Conservation (phyloP, 2,329 filamentous ascomycete species). For the Alternaria solani region DNA sequence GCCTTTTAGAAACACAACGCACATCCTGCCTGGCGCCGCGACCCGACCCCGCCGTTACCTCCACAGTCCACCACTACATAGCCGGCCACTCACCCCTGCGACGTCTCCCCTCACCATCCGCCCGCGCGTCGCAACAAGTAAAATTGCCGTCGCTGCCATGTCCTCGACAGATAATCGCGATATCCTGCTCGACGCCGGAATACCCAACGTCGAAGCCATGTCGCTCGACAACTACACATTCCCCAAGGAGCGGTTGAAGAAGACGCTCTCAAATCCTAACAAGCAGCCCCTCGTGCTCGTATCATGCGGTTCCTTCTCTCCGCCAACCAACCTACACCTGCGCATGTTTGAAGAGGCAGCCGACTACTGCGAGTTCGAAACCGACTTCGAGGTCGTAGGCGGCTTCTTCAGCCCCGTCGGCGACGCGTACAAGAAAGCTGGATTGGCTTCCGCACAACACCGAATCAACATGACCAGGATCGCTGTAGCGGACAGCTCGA, state of each 20-base stretch:
- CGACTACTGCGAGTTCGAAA: slow-evolving; percentile 75
- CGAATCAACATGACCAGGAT: slow-evolving; percentile 87
- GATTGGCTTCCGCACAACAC: slow-evolving; percentile 75
- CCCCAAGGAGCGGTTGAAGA: slow-evolving; percentile 67
- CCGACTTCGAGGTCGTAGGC: slow-evolving; percentile 82
- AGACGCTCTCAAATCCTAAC: slow-evolving; percentile 62
- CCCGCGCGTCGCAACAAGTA: slow-evolving; percentile 5
- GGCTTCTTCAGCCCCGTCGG: slow-evolving; percentile 84
- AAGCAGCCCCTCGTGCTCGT: slow-evolving; percentile 72
- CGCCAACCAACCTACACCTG: slow-evolving; percentile 78
- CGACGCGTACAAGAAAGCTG: slow-evolving; percentile 80
- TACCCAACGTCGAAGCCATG: slow-evolving; percentile 40
- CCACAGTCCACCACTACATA: slow-evolving; percentile 9
- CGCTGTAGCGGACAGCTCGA: slow-evolving; percentile 72
- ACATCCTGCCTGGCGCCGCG: slow-evolving; percentile 7
- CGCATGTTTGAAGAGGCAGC: slow-evolving; percentile 90
- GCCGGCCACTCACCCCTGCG: slow-evolving; percentile 18
- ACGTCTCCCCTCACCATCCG: slow-evolving; percentile 18
- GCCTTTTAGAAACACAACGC: slow-evolving; percentile 15
- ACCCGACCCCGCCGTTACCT: slow-evolving; percentile 10
- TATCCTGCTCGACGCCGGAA: slow-evolving; percentile 31
- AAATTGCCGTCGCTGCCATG: slow-evolving; percentile 29
- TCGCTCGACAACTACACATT: slow-evolving; percentile 65
- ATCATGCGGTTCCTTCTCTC: slow-evolving; percentile 75
- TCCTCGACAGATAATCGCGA: slow-evolving; percentile 30